Percentiles rank a stretch among this genome's conserved stretches.
Evolutionary conservation across 2,329 filamentous ascomycete species (phyloP).

Genomic region (Fusarium lateritium): DNA sequence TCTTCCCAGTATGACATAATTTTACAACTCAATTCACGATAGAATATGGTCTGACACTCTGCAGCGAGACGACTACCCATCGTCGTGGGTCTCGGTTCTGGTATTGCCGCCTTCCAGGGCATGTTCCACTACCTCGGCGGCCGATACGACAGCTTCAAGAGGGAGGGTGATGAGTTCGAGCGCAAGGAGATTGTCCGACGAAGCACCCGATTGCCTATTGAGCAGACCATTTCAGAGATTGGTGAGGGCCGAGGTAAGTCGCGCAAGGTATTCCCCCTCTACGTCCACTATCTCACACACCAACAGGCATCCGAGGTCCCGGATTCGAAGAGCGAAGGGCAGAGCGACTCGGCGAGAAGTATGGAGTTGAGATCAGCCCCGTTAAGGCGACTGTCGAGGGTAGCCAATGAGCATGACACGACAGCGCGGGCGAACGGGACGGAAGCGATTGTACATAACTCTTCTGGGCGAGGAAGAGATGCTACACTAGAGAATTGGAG

Average conservation of each 20-base stretch:
- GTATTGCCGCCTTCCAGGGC: conserved; percentile 70
- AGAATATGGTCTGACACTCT: conserved; percentile 37
- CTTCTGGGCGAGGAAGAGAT: conserved; percentile 54
- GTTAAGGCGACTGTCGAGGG: conserved; percentile 67
- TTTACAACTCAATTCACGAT: conserved; percentile 14
- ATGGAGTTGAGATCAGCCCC: conserved; percentile 86
- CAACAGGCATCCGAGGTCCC: conserved; percentile 80
- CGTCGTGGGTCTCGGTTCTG: conserved; percentile 76
- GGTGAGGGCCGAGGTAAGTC: conserved; percentile 88
- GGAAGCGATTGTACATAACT: conserved; percentile 56
- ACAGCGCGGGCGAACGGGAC: conserved; percentile 46
- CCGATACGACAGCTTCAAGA: conserved; percentile 66
- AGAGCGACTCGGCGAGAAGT: conserved; percentile 86
- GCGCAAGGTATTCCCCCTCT: conserved; percentile 12
- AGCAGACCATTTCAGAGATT: conserved; percentile 84
- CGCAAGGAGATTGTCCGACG: conserved; percentile 81
- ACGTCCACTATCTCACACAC: conserved; percentile 32
- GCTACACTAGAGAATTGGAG: conserved; percentile 60
- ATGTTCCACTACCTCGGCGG: conserved; percentile 79
- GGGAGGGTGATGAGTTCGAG: conserved; percentile 78
- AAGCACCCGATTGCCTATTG: conserved; percentile 79
- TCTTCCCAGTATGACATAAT: conserved; percentile 80
- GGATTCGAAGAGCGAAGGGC: conserved; percentile 89
- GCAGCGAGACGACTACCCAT: conserved; percentile 72
- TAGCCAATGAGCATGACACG: conserved; percentile 54